Evolutionary conservation across 371 early-diverging fungal species (phyloP).

Genomic region (Mucor saturninus): DNA sequence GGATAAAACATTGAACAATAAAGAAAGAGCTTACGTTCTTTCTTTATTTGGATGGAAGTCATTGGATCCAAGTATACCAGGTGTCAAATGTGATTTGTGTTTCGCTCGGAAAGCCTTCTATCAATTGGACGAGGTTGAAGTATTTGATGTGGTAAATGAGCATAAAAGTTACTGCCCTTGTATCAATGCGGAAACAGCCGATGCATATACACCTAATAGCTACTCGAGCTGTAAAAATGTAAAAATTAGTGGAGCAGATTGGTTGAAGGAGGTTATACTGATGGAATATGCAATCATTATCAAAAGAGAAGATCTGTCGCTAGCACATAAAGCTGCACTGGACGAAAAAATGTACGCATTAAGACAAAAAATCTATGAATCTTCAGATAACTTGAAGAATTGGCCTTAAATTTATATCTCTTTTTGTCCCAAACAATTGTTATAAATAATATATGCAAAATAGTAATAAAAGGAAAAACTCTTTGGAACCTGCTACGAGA

Average conservation of each 20-base stretch:
- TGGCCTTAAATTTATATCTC: background rate
- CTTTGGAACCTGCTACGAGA: background rate
- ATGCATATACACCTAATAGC: constrained; percentile 3
- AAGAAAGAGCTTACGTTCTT: constrained; percentile 16
- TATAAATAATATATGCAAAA: background rate
- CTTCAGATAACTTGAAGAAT: background rate
- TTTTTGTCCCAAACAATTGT: background rate
- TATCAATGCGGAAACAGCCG: constrained; percentile 8
- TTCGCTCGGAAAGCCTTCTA: constrained; percentile 10
- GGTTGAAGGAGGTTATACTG: constrained; percentile 18
- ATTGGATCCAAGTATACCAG: constrained; percentile 2
- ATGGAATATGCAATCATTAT: constrained; percentile 13
- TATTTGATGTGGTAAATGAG: constrained; percentile 1
- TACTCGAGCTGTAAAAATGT: background rate
- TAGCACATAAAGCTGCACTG: background rate
- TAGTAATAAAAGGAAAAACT: background rate
- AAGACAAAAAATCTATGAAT: background rate
- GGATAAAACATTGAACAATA: background rate
- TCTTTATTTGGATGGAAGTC: constrained; percentile 26
- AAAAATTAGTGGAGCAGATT: constrained; percentile 14
- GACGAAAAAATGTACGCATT: background rate
- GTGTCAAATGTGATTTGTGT: constrained; percentile 19
- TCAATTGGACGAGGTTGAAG: background rate
- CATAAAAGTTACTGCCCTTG: constrained; percentile 27
- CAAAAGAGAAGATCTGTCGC: constrained; percentile 2